These are phyloP conservation scores for Curvularia eragrostidis DNA, from an alignment of 2,329 filamentous ascomycete species.

Conservation along the genomic window DNA sequence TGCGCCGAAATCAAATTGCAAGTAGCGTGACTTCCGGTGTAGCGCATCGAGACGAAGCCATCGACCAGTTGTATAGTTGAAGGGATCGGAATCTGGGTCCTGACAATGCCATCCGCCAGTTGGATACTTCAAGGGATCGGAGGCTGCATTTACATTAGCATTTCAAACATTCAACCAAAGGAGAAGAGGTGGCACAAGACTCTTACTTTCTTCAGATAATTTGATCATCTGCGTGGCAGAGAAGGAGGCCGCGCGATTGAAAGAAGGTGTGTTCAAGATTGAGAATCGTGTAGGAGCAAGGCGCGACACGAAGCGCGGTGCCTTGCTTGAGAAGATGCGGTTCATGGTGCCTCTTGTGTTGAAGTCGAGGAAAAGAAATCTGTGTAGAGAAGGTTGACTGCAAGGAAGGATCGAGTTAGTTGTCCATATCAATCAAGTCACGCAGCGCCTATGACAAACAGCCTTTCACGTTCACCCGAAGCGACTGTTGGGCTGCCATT, in stretches of 20 bases:
- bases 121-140: not conserved
- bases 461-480: too few relatives aligned
- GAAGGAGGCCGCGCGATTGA: not conserved
- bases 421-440: too few relatives aligned
- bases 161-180: not conserved
- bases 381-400: too few relatives aligned
- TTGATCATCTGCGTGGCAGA: not conserved
- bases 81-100: not conserved
- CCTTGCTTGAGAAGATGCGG: not conserved
- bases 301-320: too few relatives aligned
- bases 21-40: constrained; percentile 46
- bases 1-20: constrained; percentile 52
- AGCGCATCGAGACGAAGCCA: constrained; percentile 8
- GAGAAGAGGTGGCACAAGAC: not conserved
- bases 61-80: not conserved
- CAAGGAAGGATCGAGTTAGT: too few relatives aligned
- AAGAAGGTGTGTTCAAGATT: too few relatives aligned
- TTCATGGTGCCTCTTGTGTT: not conserved
- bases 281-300: too few relatives aligned
- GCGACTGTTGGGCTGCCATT: too few relatives aligned
- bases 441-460: too few relatives aligned
- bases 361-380: too few relatives aligned
- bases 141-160: not conserved
- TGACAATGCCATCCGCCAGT: not conserved
- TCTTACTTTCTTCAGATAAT: not conserved